phyloP scores from a whole-genome alignment of 2,329 filamentous ascomycete genomes.

The Stagonosporopsis chrysanthemi region DNA sequence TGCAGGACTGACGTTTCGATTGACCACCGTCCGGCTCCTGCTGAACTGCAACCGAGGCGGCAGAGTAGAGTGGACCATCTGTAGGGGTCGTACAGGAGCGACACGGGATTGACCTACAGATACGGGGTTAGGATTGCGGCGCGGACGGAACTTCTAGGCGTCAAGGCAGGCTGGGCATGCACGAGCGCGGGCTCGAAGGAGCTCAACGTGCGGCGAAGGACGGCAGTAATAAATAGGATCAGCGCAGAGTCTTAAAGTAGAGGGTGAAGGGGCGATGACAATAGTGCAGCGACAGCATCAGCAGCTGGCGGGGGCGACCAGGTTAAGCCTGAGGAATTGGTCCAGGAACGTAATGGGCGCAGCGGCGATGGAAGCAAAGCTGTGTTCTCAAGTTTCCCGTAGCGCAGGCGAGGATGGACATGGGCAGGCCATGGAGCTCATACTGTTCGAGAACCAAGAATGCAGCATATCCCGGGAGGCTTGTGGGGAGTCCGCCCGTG shows the following conservation, averaged over 20 bases:
- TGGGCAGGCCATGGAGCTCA: slow-evolving; percentile 46
- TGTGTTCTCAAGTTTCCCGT: slow-evolving; percentile 13
- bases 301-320: slow-evolving; percentile 34
- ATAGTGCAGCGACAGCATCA: slow-evolving; percentile 39
- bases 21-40: slow-evolving; percentile 45
- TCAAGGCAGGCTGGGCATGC: slow-evolving; percentile 36
- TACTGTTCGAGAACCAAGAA: slow-evolving; percentile 47
- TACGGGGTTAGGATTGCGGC: slow-evolving; percentile 40
- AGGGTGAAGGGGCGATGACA: slow-evolving; percentile 35
- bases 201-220: slow-evolving; percentile 34
- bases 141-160: slow-evolving; percentile 36
- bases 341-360: slow-evolving; percentile 30
- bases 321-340: slow-evolving; percentile 24
- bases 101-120: slow-evolving; percentile 41
- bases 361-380: slow-evolving; percentile 32
- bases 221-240: slow-evolving; percentile 43
- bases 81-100: slow-evolving; percentile 29
- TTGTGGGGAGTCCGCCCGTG: slow-evolving; percentile 28
- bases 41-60: slow-evolving; percentile 44
- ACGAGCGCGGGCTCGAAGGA: slow-evolving; percentile 30
- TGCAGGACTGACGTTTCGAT: slow-evolving; percentile 50
- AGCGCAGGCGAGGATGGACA: slow-evolving; percentile 22
- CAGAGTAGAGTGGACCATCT: slow-evolving; percentile 35
- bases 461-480: slow-evolving; percentile 33
- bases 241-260: slow-evolving; percentile 38